Percentiles rank a stretch among this genome's conserved stretches.
These are phyloP conservation scores for Aureobasidium melanogenum DNA, from an alignment of 2,329 filamentous ascomycete genomes.

Conservation along the genomic window DNA sequence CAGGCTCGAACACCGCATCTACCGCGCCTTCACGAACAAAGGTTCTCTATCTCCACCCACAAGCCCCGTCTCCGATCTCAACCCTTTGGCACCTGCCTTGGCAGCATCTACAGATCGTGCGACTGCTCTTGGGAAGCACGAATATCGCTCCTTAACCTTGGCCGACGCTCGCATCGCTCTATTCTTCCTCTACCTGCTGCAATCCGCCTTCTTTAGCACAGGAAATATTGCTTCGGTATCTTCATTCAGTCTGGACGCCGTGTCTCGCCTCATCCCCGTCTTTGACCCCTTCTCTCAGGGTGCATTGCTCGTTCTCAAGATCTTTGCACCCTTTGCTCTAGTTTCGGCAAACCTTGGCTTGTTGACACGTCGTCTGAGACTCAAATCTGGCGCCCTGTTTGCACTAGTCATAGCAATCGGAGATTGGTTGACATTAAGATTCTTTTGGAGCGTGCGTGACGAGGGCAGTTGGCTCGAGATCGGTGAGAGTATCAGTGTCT, in stretches of 20 bases:
- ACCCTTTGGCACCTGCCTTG: conserved; percentile 26
- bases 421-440: conserved; percentile 86
- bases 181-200: conserved; percentile 91
- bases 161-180: conserved; percentile 82
- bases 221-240: conserved; percentile 93
- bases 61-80: conserved; percentile 17
- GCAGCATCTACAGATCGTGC: conserved; percentile 27
- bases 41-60: conserved; percentile 16
- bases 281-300: conserved; percentile 92
- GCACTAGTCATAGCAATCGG: conserved; percentile 90
- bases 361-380: conserved; percentile 71
- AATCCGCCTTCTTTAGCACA: conserved; percentile 94
- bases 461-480: conserved; percentile 98
- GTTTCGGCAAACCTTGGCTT: conserved; percentile 93
- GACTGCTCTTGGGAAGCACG: conserved; percentile 23
- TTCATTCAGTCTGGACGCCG: conserved; percentile 86
- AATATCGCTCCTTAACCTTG: conserved; percentile 62
- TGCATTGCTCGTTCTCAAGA: conserved; percentile 75
- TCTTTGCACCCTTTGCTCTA: conserved; percentile 86
- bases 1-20: conserved; percentile 74
- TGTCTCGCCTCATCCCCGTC: conserved; percentile 75
- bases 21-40: conserved; percentile 26
- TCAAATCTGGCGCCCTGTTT: conserved; percentile 82
- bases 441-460: conserved; percentile 96
- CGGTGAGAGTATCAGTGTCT: conserved; percentile 92